A percentile compares a stretch with the other conserved stretches of the same genome.
phyloP scores from a whole-genome alignment of 257 asterid species.

The Paraleonurus japonicus region DNA sequence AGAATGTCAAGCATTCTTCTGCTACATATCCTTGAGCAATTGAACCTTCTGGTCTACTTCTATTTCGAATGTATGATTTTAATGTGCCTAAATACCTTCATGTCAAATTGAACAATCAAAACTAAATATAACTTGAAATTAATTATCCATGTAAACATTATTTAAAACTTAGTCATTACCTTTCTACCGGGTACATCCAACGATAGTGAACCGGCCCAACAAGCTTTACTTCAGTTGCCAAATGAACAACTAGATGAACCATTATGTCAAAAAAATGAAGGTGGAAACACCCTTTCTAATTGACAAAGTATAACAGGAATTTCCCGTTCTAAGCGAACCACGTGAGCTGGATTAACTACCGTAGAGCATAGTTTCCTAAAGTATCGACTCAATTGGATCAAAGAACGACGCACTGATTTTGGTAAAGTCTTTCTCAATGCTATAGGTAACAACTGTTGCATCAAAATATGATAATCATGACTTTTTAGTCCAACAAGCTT shows the following conservation, averaged over 20 bases:
- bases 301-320: not conserved
- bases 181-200: conserved; percentile 13
- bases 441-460: conserved; percentile 13
- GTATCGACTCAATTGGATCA: conserved; percentile 4
- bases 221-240: conserved; percentile 7
- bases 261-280: not conserved
- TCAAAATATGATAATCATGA: conserved; percentile 12
- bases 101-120: not conserved
- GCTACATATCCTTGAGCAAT: conserved; percentile 7
- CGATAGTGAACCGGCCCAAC: conserved; percentile 2
- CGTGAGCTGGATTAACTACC: not conserved
- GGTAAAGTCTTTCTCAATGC: not conserved
- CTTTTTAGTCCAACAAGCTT: conserved; percentile 5
- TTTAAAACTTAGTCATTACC: not conserved
- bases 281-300: not conserved
- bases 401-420: not conserved
- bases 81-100: not conserved
- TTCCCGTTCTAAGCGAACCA: not conserved
- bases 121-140: not conserved
- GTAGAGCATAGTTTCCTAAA: conserved; percentile 1
- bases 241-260: not conserved
- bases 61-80: conserved; percentile 5
- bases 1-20: conserved; percentile 7
- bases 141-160: not conserved
- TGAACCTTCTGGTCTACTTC: conserved; percentile 7